These are phyloP conservation scores for Dioscorea cayenensis DNA, from an alignment of 116 monocot genomes.

Conservation along the genomic window DNA sequence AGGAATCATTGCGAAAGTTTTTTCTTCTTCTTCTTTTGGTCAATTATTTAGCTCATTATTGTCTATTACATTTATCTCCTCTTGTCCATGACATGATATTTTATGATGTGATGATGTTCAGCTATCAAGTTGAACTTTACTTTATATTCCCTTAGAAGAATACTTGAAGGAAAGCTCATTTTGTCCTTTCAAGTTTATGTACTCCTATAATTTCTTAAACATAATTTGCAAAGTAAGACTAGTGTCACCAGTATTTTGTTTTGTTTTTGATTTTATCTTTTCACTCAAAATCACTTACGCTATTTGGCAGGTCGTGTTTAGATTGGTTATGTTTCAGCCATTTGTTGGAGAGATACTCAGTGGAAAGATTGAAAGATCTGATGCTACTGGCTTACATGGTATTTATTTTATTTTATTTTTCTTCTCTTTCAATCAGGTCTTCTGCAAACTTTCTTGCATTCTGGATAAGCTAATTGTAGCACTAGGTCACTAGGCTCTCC, in stretches of 20 bases:
- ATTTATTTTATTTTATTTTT: conserved; percentile 7
- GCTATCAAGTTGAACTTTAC: too few relatives aligned
- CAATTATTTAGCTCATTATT: background rate
- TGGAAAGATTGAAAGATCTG: conserved; percentile 64
- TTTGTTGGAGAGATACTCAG: conserved; percentile 63
- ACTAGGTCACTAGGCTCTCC: background rate
- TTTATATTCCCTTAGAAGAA: background rate
- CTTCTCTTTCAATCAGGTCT: background rate
- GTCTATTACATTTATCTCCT: background rate
- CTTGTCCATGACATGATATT: background rate
- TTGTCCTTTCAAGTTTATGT: background rate
- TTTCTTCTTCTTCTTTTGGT: background rate
- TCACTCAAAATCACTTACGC: background rate
- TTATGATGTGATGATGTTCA: too few relatives aligned
- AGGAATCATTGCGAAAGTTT: background rate
- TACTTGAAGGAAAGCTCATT: background rate
- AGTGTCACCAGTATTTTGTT: background rate
- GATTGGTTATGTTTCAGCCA: conserved; percentile 74
- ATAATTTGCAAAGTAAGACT: background rate
- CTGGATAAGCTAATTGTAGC: background rate
- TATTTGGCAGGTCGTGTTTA: conserved; percentile 54
- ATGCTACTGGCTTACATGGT: conserved; percentile 61
- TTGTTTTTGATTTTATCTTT: conserved; percentile 11
- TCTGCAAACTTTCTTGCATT: background rate
- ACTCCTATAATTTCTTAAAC: too few relatives aligned